Evolutionary conservation across 805 yeast species (phyloP).

Genomic region (Lachancea mirantina): DNA sequence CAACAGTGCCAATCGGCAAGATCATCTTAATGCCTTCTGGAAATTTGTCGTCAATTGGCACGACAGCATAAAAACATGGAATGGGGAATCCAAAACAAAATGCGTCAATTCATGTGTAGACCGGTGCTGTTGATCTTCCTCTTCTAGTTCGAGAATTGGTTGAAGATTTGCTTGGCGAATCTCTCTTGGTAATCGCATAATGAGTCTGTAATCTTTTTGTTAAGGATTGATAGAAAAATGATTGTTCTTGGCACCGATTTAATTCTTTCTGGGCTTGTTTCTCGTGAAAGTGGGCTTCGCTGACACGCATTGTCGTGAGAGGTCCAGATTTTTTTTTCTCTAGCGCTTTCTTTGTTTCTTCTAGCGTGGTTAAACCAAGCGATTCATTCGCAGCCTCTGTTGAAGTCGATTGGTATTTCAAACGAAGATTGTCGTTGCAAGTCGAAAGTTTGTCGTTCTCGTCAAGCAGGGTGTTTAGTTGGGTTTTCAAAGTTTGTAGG

Average conservation of each 20-base stretch:
- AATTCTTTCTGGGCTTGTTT: slow-evolving; percentile 11
- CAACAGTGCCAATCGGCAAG: too few relatives aligned
- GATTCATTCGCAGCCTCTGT: slow-evolving; percentile 43
- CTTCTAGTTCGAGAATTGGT: slow-evolving; percentile 6
- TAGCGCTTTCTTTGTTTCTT: slow-evolving; percentile 22
- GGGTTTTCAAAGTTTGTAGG: slow-evolving; percentile 14
- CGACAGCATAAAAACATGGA: too few relatives aligned
- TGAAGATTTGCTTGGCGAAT: slow-evolving; percentile 6
- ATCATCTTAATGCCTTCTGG: too few relatives aligned
- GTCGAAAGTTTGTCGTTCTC: slow-evolving; percentile 35
- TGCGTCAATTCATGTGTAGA: background rate
- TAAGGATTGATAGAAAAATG: slow-evolving; percentile 17
- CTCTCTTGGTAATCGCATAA: slow-evolving; percentile 11
- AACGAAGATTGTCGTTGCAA: slow-evolving; percentile 32
- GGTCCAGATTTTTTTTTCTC: slow-evolving; percentile 31
- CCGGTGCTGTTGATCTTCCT: slow-evolving; percentile 6
- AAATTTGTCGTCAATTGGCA: too few relatives aligned
- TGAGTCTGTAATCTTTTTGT: slow-evolving; percentile 17
- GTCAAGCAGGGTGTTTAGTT: slow-evolving; percentile 44
- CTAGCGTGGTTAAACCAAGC: slow-evolving; percentile 19
- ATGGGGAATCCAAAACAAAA: too few relatives aligned
- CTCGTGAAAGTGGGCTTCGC: slow-evolving; percentile 10
- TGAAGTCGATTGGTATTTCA: slow-evolving; percentile 39
- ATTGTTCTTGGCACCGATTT: slow-evolving; percentile 11
- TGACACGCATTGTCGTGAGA: slow-evolving; percentile 25